Evolutionary conservation across 192 early-diverging fungal genomes (phyloP), one percentile per base, ranked within the genome.

Genomic region (Dissophora ornata): DNA sequence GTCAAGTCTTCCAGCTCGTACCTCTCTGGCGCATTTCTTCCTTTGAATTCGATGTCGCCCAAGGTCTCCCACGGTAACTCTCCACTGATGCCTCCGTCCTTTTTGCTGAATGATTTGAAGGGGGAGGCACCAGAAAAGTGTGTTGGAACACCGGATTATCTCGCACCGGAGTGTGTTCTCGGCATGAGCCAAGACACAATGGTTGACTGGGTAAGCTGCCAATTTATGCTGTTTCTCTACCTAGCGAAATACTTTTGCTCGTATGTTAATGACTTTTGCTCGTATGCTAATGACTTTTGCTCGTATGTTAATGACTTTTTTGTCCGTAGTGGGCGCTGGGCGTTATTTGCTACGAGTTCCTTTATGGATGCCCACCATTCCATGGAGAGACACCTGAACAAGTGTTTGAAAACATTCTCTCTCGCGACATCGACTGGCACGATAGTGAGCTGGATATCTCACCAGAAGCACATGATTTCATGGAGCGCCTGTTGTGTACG

Each of bases 101-200:
- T 70, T 36, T 71, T 68, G 70, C 84, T 70, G 32, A 88, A 59
- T 60, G 79, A 58, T 61, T 75, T 56, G 81, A 88, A 61, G 55
- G 78, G 71, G 57, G 82, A 70, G 32, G 67, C 73, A 0, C 64
- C 71, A 13, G 88, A 90, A 44, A 81, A 80, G 15, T 92, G 90
- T 56, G 90, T 91, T 16, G 94, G 94, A n/a, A 96, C 94, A 16
- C 94, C 94, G 1, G 94, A 96, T 69, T 96, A 96, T 60, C 61
- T 96, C 45, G 94, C 94, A 15, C 94, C 94, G 16, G 94, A 96
- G 62, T 90, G 89, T 59, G 95, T 96, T 40, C 74, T 96, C 28
- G 94, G 94, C 15, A 80, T 91, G 38, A 92, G 92, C 16, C 91
- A 96, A 69, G 93, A 93, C 62, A 83, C 85, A 5, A 89, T 90